Base-by-base conservation (phyloP, 768 basidiomycete genomes). In the Dictyophora rubrovolvata region DNA sequence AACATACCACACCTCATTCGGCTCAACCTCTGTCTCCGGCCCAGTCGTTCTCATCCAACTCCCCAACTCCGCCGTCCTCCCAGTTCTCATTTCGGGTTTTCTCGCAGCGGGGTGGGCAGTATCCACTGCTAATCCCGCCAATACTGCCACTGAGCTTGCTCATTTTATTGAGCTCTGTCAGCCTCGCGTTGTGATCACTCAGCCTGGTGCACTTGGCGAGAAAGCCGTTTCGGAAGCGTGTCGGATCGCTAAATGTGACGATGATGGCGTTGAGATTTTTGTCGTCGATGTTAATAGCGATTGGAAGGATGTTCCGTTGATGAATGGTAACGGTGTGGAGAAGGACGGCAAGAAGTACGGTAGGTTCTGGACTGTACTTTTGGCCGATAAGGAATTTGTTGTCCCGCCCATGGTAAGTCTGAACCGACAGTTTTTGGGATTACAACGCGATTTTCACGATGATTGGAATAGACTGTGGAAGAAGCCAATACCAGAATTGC, bases 11-110 rank as follows among this genome's bases (percentile, higher is more conserved):
- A 35, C 21, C 21, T 10, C 10, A 11, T 56, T 56, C 21, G 55
- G 55, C 9, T 22, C 18, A 10, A 2, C 33, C 22, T 56, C 55
- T 22, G 8, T 17, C 33, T 28, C 55, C 2, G 55, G 55, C 8
- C 55, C 55, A 6, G 55, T 56, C 12, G 55, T 56, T 21, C 55
- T 56, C 37, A 23, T 56, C 10, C 55, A 56, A 21, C 22, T 56
- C 10, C 36, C 55, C 20, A 56, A 56, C 33, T 56, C 18, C 6
- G 20, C 47, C 21, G 20, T 21, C n/a, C 42, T 20, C 5, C 55
- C 55, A 36, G 8, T 56, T 10, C 9, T 56, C 22, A 20, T 34
- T 17, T 10, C 42, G 34, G 55, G 55, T 18, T 56, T 56, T 34
- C 17, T 56, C 11, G 55, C 55, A 3, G 55, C 55, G 9, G 55